phyloP scores from a whole-genome alignment of 345 rosid genomes.

The Arabis hirsuta region DNA sequence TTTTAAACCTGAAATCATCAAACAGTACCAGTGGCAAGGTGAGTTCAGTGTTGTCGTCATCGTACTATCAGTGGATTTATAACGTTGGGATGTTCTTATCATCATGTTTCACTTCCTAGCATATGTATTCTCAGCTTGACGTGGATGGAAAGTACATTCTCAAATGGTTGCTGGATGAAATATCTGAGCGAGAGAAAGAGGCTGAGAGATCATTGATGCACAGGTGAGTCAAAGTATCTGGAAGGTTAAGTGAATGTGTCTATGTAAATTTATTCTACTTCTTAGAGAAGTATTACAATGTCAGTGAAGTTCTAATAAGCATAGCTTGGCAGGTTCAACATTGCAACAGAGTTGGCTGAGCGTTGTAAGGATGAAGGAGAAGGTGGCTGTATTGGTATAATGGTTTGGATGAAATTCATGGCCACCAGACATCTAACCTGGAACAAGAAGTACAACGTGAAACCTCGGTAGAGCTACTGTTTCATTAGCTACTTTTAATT shows the following conservation, averaged over 20 bases:
- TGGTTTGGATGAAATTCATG: conserved; percentile 99
- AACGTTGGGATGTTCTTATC: background rate
- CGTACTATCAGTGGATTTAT: conserved; percentile 13
- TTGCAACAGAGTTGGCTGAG: conserved; percentile 45
- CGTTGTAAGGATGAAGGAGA: conserved; percentile 64
- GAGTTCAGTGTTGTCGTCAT: conserved; percentile 17
- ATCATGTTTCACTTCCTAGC: background rate
- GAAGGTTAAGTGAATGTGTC: conserved; percentile 18
- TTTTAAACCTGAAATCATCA: conserved; percentile 43
- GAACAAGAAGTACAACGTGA: conserved; percentile 98
- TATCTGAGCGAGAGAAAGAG: conserved; percentile 60
- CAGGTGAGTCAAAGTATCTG: conserved; percentile 45
- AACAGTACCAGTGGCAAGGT: conserved; percentile 49
- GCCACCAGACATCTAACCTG: conserved; percentile 96
- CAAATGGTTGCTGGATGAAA: conserved; percentile 73
- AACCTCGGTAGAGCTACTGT: conserved; percentile 72
- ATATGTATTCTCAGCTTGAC: conserved; percentile 42
- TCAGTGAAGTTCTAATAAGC: conserved; percentile 37
- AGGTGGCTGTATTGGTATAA: conserved; percentile 78
- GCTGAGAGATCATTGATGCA: conserved; percentile 77
- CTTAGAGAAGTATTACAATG: background rate
- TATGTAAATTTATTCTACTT: background rate
- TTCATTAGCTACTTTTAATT: background rate
- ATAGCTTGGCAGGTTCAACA: conserved; percentile 46
- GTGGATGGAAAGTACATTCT: conserved; percentile 49